Evolutionary conservation across 2,329 filamentous ascomycete genomes (phyloP), one percentile per base, ranked within the genome.

Genomic region (Magnaporthiopsis poae): DNA sequence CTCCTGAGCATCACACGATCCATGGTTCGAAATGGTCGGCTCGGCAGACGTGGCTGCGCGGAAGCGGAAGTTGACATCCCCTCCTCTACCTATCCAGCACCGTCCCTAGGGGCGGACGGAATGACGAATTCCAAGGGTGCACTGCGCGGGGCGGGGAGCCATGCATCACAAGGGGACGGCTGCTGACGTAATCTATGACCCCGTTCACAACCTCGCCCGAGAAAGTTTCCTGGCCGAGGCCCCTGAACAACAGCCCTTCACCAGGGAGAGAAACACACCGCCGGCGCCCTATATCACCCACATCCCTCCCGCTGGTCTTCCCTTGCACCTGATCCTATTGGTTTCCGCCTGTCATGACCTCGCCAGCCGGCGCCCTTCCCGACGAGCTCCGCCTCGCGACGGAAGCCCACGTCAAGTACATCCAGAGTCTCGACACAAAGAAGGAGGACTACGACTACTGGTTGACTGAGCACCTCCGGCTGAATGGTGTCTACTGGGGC

Each of bases 401-500:
- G 7, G 81, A 81, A 9, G 81, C 83, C 29, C 95, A 99, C 77
- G 91, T 98, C 73, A 87, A 88, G 75, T 99, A 98, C 77, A 92
- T 99, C 71, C 91, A 96, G 78, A 91, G 90, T 74, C 84, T 99
- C 71, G 92, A 99, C 78, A 92, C 89, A 71, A 89, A 90, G 75
- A 92, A 90, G 80, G 92, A 98, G 82, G 91, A 97, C 78, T 88
- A 96, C 72, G 92, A 97, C 77, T 99, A 98, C 81, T 97, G 94
- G 90, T 83, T 98, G 75, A 99, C 95, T 18, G 94, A 99, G 78
- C 95, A 99, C 76, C 84, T 99, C 71, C 92, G 95, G 68, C 85
- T 99, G 67, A 97, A 95, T 76, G 95, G 95, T 61, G 86, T 99
- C 63, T 99, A 99, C 78, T 99, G 95, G 95, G 95, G 95, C 18